Evolutionary conservation across 345 rosid genomes (phyloP).

Genomic region (Conringia planisiliqua): DNA sequence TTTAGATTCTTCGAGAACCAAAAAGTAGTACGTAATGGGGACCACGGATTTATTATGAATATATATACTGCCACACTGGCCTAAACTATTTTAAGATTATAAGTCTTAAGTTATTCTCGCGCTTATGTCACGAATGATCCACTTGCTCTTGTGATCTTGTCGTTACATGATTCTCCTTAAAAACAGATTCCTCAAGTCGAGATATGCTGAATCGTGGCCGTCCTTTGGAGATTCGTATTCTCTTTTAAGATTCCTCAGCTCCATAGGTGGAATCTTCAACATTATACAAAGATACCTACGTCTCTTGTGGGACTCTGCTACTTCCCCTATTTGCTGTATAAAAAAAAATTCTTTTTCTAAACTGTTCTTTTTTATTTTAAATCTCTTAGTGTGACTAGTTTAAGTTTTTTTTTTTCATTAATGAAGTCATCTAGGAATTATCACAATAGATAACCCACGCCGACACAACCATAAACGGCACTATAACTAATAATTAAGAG

Average conservation of each 20-base stretch:
- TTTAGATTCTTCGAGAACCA: not conserved
- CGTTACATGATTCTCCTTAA: constrained; percentile 26
- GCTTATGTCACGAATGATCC: constrained; percentile 24
- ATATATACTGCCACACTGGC: not conserved
- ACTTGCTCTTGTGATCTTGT: too few relatives aligned
- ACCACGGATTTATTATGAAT: not conserved
- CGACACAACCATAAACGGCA: too few relatives aligned
- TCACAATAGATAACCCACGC: not conserved
- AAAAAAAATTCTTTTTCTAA: too few relatives aligned
- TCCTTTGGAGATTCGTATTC: constrained; percentile 28
- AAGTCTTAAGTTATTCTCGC: constrained; percentile 1
- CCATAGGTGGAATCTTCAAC: constrained; percentile 29
- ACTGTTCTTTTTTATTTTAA: too few relatives aligned
- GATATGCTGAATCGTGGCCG: constrained; percentile 15
- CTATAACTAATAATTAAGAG: too few relatives aligned
- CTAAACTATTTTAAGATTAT: not conserved
- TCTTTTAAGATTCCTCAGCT: constrained; percentile 13
- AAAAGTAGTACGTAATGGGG: not conserved
- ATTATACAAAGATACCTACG: constrained; percentile 15
- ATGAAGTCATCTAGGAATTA: not conserved
- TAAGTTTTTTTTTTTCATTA: not conserved
- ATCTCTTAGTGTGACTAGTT: constrained; percentile 4
- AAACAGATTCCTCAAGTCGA: constrained; percentile 23
- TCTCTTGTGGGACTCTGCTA: constrained; percentile 14
- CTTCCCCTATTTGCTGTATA: constrained; percentile 7